Base-by-base conservation (phyloP, 2,329 filamentous ascomycete species). In the Helotiales sp. region DNA sequence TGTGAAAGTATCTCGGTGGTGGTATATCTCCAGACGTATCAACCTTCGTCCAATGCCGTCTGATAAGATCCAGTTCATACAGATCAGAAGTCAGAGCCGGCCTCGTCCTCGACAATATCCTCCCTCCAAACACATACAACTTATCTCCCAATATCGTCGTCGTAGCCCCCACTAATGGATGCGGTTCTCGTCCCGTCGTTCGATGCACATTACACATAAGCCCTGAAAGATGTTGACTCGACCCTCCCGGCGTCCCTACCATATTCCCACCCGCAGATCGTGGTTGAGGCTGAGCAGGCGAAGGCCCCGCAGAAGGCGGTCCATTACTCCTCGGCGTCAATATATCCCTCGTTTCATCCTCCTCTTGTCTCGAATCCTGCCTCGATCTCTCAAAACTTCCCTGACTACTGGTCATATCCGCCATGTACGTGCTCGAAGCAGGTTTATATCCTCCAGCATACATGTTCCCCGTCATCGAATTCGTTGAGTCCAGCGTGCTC, bases 91-190 rank as follows among this genome's bases (percentile, higher is more conserved):
- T 97, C 60, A 99, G 88, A 5, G 82, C 79, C 8, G 93, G 91
- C 55, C 90, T 85, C 63, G 86, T 93, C 64, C 91, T 81, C 13
- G 95, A 97, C 52, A 98, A 76, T 66, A 96, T 86, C 53, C 93
- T 84, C 7, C 95, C 95, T 47, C 95, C 95, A 77, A 98, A 99
- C 3, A 98, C 93, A 72, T 96, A 99, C 22, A 99, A 81, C 73
- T 96, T 97, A 74, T 99, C 95, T 27, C 93, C 95, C 1, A 99
- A 75, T 48, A 98, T 90, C 0, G 95, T 98, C 0, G 95, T 98
- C 0, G 95, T 97, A 5, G 95, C 93, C 30, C 95, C 95, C 0
- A 99, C 95, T 2, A 98, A 79, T 2, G 95, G 90, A 69, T 90
- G 91, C 2, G 95, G 95, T 70, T 98, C 93, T 61, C 87, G 86